phyloP scores from a whole-genome alignment of 257 asterid genomes.

The Gentiana dahurica region DNA sequence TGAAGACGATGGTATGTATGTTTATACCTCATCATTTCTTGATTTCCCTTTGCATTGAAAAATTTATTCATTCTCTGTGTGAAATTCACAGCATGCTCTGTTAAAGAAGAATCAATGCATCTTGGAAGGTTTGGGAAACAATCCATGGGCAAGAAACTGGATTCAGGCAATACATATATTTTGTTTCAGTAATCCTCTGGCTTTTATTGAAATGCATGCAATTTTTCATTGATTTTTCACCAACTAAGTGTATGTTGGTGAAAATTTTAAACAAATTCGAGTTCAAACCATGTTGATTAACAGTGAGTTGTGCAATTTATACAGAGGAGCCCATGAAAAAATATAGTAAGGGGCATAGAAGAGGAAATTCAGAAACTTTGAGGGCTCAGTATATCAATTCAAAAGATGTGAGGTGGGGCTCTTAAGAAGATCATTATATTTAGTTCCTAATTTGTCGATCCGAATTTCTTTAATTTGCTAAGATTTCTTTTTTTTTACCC shows the following conservation, averaged over 20 bases:
- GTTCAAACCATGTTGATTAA: constrained; percentile 5
- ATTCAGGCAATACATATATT: constrained; percentile 23
- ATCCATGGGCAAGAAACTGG: constrained; percentile 24
- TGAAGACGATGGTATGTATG: constrained; percentile 69
- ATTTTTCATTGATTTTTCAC: not conserved
- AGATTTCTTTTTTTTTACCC: not conserved
- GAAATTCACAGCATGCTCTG: constrained; percentile 41
- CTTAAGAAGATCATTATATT: constrained; percentile 10
- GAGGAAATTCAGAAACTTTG: constrained; percentile 90
- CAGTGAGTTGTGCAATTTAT: constrained; percentile 1
- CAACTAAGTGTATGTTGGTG: too few species aligned
- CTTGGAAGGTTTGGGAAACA: constrained; percentile 28
- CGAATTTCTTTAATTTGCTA: too few species aligned
- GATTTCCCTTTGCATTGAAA: too few species aligned
- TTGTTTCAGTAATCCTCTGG: not conserved
- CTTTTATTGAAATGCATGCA: not conserved
- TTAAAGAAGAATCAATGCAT: constrained; percentile 32
- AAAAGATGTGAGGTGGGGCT: constrained; percentile 85
- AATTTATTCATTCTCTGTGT: not conserved
- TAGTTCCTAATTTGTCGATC: too few species aligned
- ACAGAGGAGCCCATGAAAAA: constrained; percentile 36
- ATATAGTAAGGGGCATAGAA: constrained; percentile 41
- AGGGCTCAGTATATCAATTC: constrained; percentile 66
- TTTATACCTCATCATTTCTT: too few species aligned
- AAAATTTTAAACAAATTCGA: not conserved